These are phyloP conservation scores for Sclerotinia nivalis DNA, from an alignment of 2,329 filamentous ascomycete species.

Conservation along the genomic window DNA sequence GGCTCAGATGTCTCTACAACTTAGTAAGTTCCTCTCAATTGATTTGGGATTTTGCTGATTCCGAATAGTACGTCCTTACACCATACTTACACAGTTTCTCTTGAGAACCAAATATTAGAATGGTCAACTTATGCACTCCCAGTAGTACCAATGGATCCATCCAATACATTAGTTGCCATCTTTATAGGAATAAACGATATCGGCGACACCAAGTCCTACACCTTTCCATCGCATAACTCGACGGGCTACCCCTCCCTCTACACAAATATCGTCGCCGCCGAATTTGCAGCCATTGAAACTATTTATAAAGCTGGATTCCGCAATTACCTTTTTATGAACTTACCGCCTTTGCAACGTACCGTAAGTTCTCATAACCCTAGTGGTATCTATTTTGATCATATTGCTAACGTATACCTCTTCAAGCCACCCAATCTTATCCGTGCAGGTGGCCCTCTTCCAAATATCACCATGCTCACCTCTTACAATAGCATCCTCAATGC, in stretches of 20 bases:
- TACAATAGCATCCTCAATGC: slow-evolving; percentile 47
- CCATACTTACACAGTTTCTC: slow-evolving; percentile 51
- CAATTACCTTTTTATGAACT: slow-evolving; percentile 52
- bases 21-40: slow-evolving; percentile 9
- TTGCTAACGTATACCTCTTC: not conserved
- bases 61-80: slow-evolving; percentile 49
- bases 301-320: slow-evolving; percentile 48
- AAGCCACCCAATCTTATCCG: slow-evolving; percentile 37
- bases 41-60: not conserved
- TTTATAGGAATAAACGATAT: slow-evolving; percentile 62
- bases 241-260: slow-evolving; percentile 50
- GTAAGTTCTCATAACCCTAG: slow-evolving; percentile 18
- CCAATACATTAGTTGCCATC: slow-evolving; percentile 49
- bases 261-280: slow-evolving; percentile 44
- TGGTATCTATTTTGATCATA: not conserved
- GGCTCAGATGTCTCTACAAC: slow-evolving; percentile 50
- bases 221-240: slow-evolving; percentile 43
- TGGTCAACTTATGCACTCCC: slow-evolving; percentile 47
- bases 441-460: slow-evolving; percentile 45
- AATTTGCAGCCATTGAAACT: slow-evolving; percentile 46
- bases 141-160: slow-evolving; percentile 37
- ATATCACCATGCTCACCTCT: slow-evolving; percentile 48
- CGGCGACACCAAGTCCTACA: slow-evolving; percentile 49
- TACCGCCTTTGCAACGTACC: slow-evolving; percentile 52
- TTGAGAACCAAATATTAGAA: slow-evolving; percentile 53